Evolutionary conservation across 1,284 basidiomycete genomes (phyloP).

Genomic region (Erythrobasidium hasegawianum): DNA sequence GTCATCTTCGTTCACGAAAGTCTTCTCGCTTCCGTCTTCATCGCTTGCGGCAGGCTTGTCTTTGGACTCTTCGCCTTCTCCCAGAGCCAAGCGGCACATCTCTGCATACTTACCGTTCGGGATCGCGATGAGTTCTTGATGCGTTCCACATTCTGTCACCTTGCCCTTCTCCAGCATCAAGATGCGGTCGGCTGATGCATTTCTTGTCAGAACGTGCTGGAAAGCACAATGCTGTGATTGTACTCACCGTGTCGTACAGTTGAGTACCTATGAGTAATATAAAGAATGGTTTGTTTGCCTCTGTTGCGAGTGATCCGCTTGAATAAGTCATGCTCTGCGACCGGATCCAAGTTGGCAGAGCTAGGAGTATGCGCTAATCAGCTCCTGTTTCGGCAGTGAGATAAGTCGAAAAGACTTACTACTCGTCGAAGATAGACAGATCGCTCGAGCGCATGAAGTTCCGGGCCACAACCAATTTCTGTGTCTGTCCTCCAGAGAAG

Average conservation of each 20-base stretch:
- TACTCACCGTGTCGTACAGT: constrained; percentile 25
- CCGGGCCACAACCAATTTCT: constrained; percentile 26
- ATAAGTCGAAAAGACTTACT: not conserved
- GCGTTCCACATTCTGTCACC: constrained; percentile 47
- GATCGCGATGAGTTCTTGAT: constrained; percentile 44
- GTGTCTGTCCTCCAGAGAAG: constrained; percentile 27
- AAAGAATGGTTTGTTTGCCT: constrained; percentile 24
- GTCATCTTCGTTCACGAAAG: not conserved
- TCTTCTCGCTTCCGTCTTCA: not conserved
- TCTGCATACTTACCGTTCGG: constrained; percentile 32
- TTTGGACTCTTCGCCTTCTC: not conserved
- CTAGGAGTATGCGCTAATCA: not conserved
- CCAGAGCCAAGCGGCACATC: constrained; percentile 26
- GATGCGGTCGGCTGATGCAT: constrained; percentile 43
- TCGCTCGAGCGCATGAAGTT: constrained; percentile 28
- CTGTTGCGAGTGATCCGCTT: constrained; percentile 27
- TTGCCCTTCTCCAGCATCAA: constrained; percentile 47
- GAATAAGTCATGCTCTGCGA: constrained; percentile 32
- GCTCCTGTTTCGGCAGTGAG: not conserved
- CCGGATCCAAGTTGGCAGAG: constrained; percentile 27
- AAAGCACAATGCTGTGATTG: not conserved
- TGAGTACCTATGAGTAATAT: constrained; percentile 27
- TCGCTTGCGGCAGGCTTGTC: constrained; percentile 7
- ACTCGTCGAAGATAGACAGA: constrained; percentile 29
- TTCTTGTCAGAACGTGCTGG: not conserved